Conservation (phyloP, 345 rosid species). For the Leavenworthia alabamica region DNA sequence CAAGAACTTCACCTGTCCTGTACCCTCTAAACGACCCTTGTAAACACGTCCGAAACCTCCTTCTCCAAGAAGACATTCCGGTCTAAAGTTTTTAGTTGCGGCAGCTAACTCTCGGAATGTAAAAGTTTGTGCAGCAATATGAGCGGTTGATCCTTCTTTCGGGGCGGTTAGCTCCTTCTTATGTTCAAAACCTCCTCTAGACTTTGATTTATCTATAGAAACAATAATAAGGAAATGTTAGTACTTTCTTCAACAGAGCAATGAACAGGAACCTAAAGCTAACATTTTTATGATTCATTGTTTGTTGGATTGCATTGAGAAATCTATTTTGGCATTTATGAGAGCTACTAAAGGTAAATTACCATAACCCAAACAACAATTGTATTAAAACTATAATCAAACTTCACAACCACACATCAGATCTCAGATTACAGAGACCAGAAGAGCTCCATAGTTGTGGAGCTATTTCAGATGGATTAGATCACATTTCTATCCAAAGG, state of each 20-base stretch:
- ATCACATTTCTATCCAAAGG: slow-evolving; percentile 37
- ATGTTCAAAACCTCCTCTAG: slow-evolving; percentile 51
- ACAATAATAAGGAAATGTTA: background rate
- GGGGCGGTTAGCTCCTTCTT: slow-evolving; percentile 65
- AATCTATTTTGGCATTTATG: background rate
- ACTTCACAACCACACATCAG: slow-evolving; percentile 31
- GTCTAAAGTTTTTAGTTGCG: slow-evolving; percentile 76
- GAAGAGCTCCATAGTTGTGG: slow-evolving; percentile 1
- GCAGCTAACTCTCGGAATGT: slow-evolving; percentile 85
- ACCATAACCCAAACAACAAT: slow-evolving; percentile 1
- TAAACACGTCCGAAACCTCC: slow-evolving; percentile 97
- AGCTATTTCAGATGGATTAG: slow-evolving; percentile 28
- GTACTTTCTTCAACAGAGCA: no score
- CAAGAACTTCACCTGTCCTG: slow-evolving; percentile 64
- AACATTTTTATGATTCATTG: background rate
- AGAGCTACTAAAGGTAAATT: background rate
- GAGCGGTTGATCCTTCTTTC: slow-evolving; percentile 63
- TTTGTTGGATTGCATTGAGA: background rate
- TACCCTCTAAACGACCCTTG: slow-evolving; percentile 81
- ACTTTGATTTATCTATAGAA: slow-evolving; percentile 66
- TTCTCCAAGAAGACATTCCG: slow-evolving; percentile 81
- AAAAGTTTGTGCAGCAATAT: slow-evolving; percentile 90
- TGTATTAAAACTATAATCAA: background rate
- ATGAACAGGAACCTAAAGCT: background rate
- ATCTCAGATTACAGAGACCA: slow-evolving; percentile 32